Base-by-base conservation (phyloP, 169 alveolate species). In the Plasmodium gonderi region DNA sequence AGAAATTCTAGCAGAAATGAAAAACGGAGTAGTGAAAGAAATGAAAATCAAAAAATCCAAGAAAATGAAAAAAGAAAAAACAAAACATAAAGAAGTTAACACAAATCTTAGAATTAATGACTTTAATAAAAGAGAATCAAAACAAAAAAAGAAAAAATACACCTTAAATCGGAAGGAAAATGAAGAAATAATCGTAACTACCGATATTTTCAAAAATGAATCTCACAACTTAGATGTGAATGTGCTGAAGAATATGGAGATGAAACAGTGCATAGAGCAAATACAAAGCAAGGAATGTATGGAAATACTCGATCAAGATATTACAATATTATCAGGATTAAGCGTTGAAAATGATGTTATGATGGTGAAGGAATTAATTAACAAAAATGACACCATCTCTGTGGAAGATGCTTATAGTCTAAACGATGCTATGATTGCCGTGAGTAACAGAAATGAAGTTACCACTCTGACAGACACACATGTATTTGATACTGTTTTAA, bases 1-100 rank as follows among this genome's bases (percentile, higher is more conserved):
- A 29, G 91, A 64, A 64, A 40, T 64, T 33, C 65, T 80, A 9
- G 17, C 31, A 36, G 91, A 80, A 80, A 80, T 80, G 36, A 80
- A 64, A 80, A 80, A 38, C 31, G 79, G 60, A 54, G 67, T 64
- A 44, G 60, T 17, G 23, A 80, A 80, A 40, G 79, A 60, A 17
- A 29, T 17, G 29, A 64, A 64, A 17, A 60, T 44, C 9, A 26
- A n/a, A 42, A 54, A 64, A 64, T 29, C 60, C 2, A 80, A 80
- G 31, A 29, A 20, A 9, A 12, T 17, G 23, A 80, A 36, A 45
- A 80, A 12, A 20, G 23, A 80, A 40, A 54, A 77, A 20, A 20
- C 38, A 49, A 4, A 36, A 1, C 45, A 23, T 77, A 77, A 77
- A 47, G 64, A 47, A 77, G 36, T 29, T 6, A 77, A 47, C 14